These are phyloP conservation scores for Macrotyloma uniflorum DNA, from an alignment of 306 rosid species.

Conservation along the genomic window DNA sequence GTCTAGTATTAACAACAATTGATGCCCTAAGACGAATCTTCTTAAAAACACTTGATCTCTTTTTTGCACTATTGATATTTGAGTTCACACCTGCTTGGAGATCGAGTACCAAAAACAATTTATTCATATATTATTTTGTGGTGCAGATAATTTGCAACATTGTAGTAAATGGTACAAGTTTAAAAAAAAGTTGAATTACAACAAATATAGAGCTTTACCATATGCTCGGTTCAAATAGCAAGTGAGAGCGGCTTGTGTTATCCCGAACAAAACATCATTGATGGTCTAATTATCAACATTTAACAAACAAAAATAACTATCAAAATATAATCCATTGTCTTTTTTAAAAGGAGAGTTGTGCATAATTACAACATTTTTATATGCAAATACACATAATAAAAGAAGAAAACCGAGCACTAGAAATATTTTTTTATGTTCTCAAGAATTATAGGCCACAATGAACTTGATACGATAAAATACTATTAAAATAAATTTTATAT, in stretches of 20 bases:
- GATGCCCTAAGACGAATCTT: conserved; percentile 54
- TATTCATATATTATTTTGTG: too few species aligned
- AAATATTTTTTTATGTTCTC: background rate
- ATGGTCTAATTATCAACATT: conserved; percentile 50
- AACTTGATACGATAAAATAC: background rate
- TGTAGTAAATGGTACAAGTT: background rate
- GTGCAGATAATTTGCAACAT: too few species aligned
- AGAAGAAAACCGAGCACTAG: background rate
- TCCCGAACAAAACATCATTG: conserved; percentile 70
- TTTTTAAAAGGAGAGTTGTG: background rate
- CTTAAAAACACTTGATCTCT: conserved; percentile 11
- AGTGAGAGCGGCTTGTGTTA: conserved; percentile 68
- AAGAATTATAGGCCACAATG: background rate
- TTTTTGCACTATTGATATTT: background rate
- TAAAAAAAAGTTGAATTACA: background rate
- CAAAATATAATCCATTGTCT: background rate
- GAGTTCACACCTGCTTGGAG: conserved; percentile 17
- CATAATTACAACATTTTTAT: background rate
- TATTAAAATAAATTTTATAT: too few species aligned
- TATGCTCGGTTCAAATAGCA: conserved; percentile 53
- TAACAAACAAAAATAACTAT: background rate
- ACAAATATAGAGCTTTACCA: conserved; percentile 38
- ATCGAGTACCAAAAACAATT: background rate
- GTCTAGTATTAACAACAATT: conserved; percentile 58
- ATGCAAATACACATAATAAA: background rate